Evolutionary conservation across 2,329 filamentous ascomycete species (phyloP), one percentile per base, ranked within the genome.

Genomic region (Cytospora piceae): DNA sequence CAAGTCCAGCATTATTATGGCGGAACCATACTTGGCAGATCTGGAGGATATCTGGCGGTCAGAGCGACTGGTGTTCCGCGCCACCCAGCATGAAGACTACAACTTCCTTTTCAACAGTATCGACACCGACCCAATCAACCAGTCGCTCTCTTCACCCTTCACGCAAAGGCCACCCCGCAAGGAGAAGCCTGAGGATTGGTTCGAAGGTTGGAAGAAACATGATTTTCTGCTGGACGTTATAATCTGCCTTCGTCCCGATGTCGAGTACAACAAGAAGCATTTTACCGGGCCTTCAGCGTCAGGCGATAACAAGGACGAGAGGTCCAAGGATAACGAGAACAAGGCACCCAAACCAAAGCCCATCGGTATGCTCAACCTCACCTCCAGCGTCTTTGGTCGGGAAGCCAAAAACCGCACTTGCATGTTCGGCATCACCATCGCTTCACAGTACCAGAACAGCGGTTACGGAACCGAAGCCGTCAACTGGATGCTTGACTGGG

Each of bases 391-490:
- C 2, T 67, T 63, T 29, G 55, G 51, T 1, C 2, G 4, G 3
- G 42, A 56, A 6, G 32, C 59, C 9, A 61, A 57, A 37, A 66
- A 56, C 37, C 42, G 68, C 7, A 76, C 72, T 3, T 70, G 79
- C 39, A 71, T 71, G 4, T 27, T 69, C 7, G 63, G 60, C 20
- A 67, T 69, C 22, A 31, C 39, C 31, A 73, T 81, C 54, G 62
- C 75, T 0, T 70, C 71, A 0, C 53, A 59, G 6, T 77, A 75
- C 65, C 79, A 78, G 52, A 71, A 73, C 11, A 67, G 73, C n/a
- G 78, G 79, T 0, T 80, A 80, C 66, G 79, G 79, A 14, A 68
- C 66, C 29, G 79, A 81, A 65, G 75, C 78, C 4, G 78, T 80
- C 31, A 59, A 68, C 9, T 81, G 78, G 78, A 73, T 67, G 2